Base-by-base conservation (phyloP, 805 yeast species). In the Scheffersomyces lignosus region DNA sequence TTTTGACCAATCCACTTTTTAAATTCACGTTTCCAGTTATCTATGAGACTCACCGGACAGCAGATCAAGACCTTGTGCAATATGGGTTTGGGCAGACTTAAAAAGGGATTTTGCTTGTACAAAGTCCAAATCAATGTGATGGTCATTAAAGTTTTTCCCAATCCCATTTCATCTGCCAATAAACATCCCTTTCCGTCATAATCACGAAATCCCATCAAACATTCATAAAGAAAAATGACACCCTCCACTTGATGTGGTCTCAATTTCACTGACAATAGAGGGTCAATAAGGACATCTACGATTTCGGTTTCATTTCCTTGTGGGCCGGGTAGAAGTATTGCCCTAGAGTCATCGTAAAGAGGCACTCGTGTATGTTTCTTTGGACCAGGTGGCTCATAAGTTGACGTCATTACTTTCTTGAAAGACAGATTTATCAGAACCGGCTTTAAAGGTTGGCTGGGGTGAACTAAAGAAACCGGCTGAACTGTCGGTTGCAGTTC, bases 121-220 rank as follows among this genome's bases (percentile, higher is more conserved):
- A 93, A 59, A 0, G 96, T 88, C 95, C 96, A 88, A 3, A 91
- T 72, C 27, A 88, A 57, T 0, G 95, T 55, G 4, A 93, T 91
- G 0, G 96, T 79, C 77, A 83, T 90, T 28, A 93, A 61, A 0
- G 98, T 90, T 38, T 69, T 69, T 2, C 96, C 96, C 13, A 93
- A 66, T 0, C 99, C 99, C 99, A 93, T 93, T 50, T 91, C 98
- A 60, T 93, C 99, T 0, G 99, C 99, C 29, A 93, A 60, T 4
- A 93, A 62, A 2, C 91, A 90, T 0, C 99, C 98, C 29, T 62
- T 48, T 0, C 77, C 76, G 2, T 66, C 64, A 15, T 61, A 61
- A 3, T 71, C 73, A 17, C 75, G 64, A 34, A 75, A 62, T 0
- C 95, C 95, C 82, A 84, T 77, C 1, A 90, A 75, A 48, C 96